These are phyloP conservation scores for Styphnolobium japonicum DNA, from an alignment of 306 rosid genomes.

Conservation along the genomic window DNA sequence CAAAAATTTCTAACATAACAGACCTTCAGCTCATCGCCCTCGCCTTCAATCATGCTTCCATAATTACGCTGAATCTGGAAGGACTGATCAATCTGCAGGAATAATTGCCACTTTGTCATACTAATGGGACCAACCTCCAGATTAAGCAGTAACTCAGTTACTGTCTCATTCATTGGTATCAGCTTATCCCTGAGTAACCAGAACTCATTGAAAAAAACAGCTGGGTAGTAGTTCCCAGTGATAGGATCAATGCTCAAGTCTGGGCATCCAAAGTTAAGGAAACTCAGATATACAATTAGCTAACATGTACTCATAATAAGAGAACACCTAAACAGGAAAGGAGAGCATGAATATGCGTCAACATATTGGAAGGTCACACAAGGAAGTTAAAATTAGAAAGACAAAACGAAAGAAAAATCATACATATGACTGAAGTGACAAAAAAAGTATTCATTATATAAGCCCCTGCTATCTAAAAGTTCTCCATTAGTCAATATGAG, in stretches of 20 bases:
- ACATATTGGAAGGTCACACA: neutral
- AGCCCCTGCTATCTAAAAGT: neutral
- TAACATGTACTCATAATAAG: neutral
- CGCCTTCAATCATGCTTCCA: constrained; percentile 99
- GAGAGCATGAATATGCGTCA: neutral
- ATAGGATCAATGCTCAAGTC: constrained; percentile 81
- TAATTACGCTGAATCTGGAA: constrained; percentile 93
- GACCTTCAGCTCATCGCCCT: constrained; percentile 97
- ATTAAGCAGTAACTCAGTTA: constrained; percentile 65
- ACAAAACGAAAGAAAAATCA: neutral
- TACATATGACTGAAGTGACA: neutral
- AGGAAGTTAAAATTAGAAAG: neutral
- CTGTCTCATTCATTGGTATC: constrained; percentile 72
- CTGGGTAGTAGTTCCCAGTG: constrained; percentile 83
- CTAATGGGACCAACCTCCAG: constrained; percentile 93
- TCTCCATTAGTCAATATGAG: neutral
- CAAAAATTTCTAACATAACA: constrained; percentile 11
- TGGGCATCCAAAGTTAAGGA: constrained; percentile 57
- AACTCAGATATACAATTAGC: constrained; percentile 28
- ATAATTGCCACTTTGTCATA: constrained; percentile 96
- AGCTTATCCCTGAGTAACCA: constrained; percentile 93
- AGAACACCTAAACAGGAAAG: neutral
- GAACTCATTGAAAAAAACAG: constrained; percentile 84
- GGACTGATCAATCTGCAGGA: constrained; percentile 91
- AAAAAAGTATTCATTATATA: neutral